Evolutionary conservation across 2,329 filamentous ascomycete species (phyloP).

Genomic region (Pestalotiopsis sp.): DNA sequence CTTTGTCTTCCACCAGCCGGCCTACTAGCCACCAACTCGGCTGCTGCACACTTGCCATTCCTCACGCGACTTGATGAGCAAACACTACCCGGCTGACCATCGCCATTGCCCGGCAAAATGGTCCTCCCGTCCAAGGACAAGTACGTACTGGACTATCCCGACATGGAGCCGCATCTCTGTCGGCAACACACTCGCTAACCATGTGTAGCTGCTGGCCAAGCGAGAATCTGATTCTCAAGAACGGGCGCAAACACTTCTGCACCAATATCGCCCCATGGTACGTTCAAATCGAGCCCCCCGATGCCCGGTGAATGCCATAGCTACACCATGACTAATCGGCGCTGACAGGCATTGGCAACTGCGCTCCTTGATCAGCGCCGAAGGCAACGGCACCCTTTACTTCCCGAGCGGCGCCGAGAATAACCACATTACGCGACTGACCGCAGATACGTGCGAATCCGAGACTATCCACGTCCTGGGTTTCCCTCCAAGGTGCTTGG

Average conservation of each 20-base stretch:
- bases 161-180: not conserved
- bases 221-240: slow-evolving; percentile 63
- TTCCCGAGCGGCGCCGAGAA: slow-evolving; percentile 78
- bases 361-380: slow-evolving; percentile 84
- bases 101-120: slow-evolving; percentile 14
- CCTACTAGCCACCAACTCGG: not conserved
- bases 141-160: slow-evolving; percentile 18
- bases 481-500: slow-evolving; percentile 82
- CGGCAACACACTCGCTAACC: not conserved
- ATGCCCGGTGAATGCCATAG: not conserved
- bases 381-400: slow-evolving; percentile 78
- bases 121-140: slow-evolving; percentile 1
- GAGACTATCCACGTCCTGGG: slow-evolving; percentile 73
- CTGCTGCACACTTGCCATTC: not conserved
- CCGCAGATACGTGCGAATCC: slow-evolving; percentile 70
- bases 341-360: slow-evolving; percentile 77
- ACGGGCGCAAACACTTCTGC: slow-evolving; percentile 68
- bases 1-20: not conserved
- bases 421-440: slow-evolving; percentile 66
- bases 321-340: not conserved
- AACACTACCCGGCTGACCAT: slow-evolving; percentile 1
- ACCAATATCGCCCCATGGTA: slow-evolving; percentile 69
- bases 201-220: slow-evolving; percentile 63
- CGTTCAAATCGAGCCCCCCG: slow-evolving; percentile 29
- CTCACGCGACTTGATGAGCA: slow-evolving; percentile 12